phyloP scores from a whole-genome alignment of 164 flowering plant species.

The Annona squamosa region DNA sequence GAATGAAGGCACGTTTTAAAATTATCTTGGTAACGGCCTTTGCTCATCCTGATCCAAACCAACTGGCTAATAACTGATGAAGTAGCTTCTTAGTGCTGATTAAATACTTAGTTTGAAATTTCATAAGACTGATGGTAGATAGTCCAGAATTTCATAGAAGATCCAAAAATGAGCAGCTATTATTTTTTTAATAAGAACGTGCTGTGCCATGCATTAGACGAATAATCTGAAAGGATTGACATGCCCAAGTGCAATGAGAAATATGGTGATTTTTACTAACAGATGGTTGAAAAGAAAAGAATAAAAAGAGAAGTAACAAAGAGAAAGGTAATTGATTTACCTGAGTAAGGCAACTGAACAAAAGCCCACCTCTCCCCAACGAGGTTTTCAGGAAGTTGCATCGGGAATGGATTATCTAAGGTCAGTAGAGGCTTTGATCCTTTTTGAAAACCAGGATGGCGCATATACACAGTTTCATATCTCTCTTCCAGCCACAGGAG shows the following conservation, averaged over 20 bases:
- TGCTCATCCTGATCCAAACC: not conserved
- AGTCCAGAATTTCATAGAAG: not conserved
- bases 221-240: not conserved
- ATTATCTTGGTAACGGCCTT: not conserved
- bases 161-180: not conserved
- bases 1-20: not conserved
- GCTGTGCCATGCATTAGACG: not conserved
- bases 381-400: constrained; percentile 88
- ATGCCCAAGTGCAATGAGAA: not conserved
- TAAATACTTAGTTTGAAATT: not conserved
- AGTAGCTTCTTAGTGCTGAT: not conserved
- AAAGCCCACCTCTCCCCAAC: constrained; percentile 96
- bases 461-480: constrained; percentile 73
- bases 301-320: not conserved
- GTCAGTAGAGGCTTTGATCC: constrained; percentile 83
- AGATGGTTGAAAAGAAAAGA: not conserved
- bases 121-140: not conserved
- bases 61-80: not conserved
- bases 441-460: constrained; percentile 91
- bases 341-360: constrained; percentile 89
- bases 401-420: constrained; percentile 88
- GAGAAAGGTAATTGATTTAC: constrained; percentile 22
- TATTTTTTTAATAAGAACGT: not conserved
- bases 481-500: constrained; percentile 95
- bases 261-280: not conserved